phyloP scores from a whole-genome alignment of 2,329 filamentous ascomycete genomes.

The Pseudogymnoascus sp. region DNA sequence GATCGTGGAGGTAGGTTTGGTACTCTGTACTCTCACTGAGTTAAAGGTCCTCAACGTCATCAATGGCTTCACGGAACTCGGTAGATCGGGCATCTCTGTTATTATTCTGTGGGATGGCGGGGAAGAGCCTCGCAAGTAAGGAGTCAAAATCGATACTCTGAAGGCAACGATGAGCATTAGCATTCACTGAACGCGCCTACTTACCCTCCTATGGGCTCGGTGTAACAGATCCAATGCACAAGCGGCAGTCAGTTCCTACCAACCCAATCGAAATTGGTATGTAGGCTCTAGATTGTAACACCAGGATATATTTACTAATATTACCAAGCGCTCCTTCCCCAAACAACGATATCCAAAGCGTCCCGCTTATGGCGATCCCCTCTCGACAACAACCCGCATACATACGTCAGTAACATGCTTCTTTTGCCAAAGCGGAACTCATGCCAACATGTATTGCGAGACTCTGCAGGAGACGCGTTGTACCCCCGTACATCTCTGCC shows the following conservation, averaged over 20 bases:
- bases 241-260: constrained; percentile 50
- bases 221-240: constrained; percentile 84
- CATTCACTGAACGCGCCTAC: not conserved
- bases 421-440: not conserved
- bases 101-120: not conserved
- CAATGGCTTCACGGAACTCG: not conserved
- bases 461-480: not conserved
- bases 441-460: not conserved
- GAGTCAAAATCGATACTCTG: not conserved
- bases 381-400: not conserved
- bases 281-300: constrained; percentile 1
- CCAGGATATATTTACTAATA: constrained; percentile 2
- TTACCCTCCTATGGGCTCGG: constrained; percentile 82
- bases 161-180: not conserved
- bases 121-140: not conserved
- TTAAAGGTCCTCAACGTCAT: not conserved
- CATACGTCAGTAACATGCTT: not conserved
- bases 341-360: not conserved
- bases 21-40: not conserved
- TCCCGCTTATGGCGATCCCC: not conserved
- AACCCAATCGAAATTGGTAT: not conserved
- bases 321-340: not conserved
- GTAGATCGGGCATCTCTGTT: not conserved
- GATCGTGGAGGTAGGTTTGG: not conserved
- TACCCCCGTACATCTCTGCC: not conserved